Evolutionary conservation across 495 filamentous ascomycete genomes (phyloP).

Genomic region (Lophium mytilinum): DNA sequence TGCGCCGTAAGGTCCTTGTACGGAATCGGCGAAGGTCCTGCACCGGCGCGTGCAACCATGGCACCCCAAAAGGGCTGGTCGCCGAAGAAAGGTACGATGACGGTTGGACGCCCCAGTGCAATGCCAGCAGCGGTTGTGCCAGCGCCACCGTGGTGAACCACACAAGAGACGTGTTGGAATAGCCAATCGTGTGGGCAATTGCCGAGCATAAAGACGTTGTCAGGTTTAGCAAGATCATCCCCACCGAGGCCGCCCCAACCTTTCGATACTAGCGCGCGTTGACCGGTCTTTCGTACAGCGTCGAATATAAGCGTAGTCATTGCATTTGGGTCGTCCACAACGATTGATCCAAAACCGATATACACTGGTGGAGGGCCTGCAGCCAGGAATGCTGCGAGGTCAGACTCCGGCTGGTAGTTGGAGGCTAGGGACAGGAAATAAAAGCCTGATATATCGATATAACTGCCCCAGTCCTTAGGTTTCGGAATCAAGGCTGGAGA

Average conservation of each 20-base stretch:
- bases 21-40: conserved; percentile 64
- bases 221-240: conserved; percentile 50
- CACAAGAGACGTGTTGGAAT: conserved; percentile 63
- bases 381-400: conserved; percentile 55
- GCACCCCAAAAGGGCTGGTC: conserved; percentile 66
- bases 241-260: conserved; percentile 73
- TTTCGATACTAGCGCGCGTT: conserved; percentile 68
- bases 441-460: conserved; percentile 68
- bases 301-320: conserved; percentile 86
- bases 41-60: conserved; percentile 63
- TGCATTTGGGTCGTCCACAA: conserved; percentile 77
- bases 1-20: conserved; percentile 57
- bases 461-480: conserved; percentile 63
- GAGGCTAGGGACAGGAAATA: conserved; percentile 60
- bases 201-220: conserved; percentile 67
- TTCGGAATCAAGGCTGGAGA: conserved; percentile 71
- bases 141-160: conserved; percentile 77
- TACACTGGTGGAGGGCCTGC: conserved; percentile 73
- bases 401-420: conserved; percentile 54
- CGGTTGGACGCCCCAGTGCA: conserved; percentile 57
- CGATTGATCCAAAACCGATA: conserved; percentile 91
- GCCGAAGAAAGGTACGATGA: conserved; percentile 78
- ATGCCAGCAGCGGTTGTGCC: conserved; percentile 75
- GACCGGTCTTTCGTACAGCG: conserved; percentile 86
- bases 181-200: conserved; percentile 80